Conservation (phyloP, 495 filamentous ascomycete species). For the Zalerion maritima region DNA sequence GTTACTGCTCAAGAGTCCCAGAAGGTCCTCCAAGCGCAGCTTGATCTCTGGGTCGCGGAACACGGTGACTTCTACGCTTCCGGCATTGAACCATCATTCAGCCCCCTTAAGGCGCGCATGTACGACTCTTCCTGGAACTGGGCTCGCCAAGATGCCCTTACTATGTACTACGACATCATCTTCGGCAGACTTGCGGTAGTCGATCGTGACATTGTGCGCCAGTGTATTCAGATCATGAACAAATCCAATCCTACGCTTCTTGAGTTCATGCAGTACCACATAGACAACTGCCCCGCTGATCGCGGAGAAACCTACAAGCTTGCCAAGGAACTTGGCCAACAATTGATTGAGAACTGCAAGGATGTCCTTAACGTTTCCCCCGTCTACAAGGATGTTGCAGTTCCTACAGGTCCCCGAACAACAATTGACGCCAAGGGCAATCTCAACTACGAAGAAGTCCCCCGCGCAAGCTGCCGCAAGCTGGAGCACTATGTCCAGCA, state of each 20-base stretch:
- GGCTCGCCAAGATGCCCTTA: constrained; percentile 91
- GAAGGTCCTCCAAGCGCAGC: constrained; percentile 73
- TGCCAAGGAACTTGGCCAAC: constrained; percentile 86
- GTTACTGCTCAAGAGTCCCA: constrained; percentile 70
- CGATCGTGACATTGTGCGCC: constrained; percentile 95
- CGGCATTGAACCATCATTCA: constrained; percentile 90
- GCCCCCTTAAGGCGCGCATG: constrained; percentile 78
- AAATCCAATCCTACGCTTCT: constrained; percentile 87
- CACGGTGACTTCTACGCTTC: constrained; percentile 92
- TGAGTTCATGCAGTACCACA: constrained; percentile 99
- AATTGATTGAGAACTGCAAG: constrained; percentile 94
- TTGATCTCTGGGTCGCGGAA: constrained; percentile 89
- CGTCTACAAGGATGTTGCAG: constrained; percentile 85
- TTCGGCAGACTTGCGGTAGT: constrained; percentile 87
- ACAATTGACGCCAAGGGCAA: constrained; percentile 81
- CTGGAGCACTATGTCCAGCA: constrained; percentile 97
- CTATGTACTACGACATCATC: constrained; percentile 99
- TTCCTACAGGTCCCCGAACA: constrained; percentile 84
- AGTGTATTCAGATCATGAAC: constrained; percentile 98
- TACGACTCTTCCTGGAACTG: constrained; percentile 99
- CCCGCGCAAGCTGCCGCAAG: constrained; percentile 83
- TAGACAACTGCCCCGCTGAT: constrained; percentile 95
- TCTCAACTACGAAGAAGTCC: constrained; percentile 74
- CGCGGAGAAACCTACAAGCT: constrained; percentile 94
- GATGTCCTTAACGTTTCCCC: constrained; percentile 72